Evolutionary conservation across 805 yeast genomes (phyloP), one percentile per base, ranked within the genome.

Genomic region (Candida quercuum): DNA sequence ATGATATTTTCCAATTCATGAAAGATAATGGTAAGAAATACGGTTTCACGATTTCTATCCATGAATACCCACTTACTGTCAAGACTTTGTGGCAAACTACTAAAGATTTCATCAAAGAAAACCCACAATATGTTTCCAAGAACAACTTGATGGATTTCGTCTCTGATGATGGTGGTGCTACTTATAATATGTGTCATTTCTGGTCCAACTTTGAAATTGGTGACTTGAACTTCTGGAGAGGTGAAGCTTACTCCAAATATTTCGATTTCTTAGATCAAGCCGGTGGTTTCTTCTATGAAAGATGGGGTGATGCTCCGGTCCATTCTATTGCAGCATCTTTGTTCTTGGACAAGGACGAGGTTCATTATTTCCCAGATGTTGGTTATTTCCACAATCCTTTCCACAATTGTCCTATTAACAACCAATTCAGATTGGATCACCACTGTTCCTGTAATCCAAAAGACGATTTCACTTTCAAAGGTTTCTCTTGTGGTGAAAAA

Each of bases 221-320:
- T 12, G 79, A 79, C 40, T 66, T 84, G 57, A 78, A 78, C 39
- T 74, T 84, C 46, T 84, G 82, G 78, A 67, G 87, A 45, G 66
- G 76, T 1, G 60, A 67, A 26, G 70, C 74, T n/a, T 84, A 82
- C 58, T 61, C 68, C 25, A 65, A 69, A 5, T 83, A 74, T 61
- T 84, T 84, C 54, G 68, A 81, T 14, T 64, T 61, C 56, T 65
- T 85, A 37, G 95, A 85, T 57, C 48, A 63, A 40, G 58, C 74
- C 2, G 94, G 94, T 46, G 95, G 94, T 1, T 85, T 85, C 61
- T 85, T 76, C 60, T 83, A 84, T 56, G 93, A 86, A 63, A 70
- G 96, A 49, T 86, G 95, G 95, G 95, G 96, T 32, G 96, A 86
- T 61, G 95, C 95, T 2, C 95, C 95, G 11, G 76, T 86, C 10